A percentile compares a stretch with the other conserved stretches of the same genome.
Conservation (phyloP, 2,329 filamentous ascomycete species). For the Chrysoporthe cubensis region DNA sequence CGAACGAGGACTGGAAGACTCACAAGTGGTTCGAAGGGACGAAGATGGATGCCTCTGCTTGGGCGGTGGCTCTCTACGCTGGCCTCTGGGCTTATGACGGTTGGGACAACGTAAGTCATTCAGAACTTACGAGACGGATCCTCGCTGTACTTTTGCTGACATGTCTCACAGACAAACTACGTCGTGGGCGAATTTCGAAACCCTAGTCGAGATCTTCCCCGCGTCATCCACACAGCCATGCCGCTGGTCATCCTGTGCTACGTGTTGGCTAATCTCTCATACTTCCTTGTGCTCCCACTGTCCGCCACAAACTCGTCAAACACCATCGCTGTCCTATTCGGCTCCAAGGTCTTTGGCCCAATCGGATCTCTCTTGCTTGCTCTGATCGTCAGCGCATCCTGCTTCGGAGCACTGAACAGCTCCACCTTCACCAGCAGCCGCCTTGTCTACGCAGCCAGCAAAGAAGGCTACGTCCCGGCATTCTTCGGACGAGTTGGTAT, state of each 20-base stretch:
- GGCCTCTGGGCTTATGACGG: conserved; percentile 98
- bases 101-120: conserved; percentile 88
- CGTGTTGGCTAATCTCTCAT: conserved; percentile 87
- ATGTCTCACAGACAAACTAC: conserved; percentile 78
- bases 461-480: conserved; percentile 88
- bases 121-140: background rate
- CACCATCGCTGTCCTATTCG: conserved; percentile 95
- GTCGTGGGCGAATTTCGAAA: conserved; percentile 97
- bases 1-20: conserved; percentile 85
- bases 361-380: conserved; percentile 83
- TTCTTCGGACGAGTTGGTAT: conserved; percentile 85
- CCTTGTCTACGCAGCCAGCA: conserved; percentile 90
- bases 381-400: conserved; percentile 86
- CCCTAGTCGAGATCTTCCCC: conserved; percentile 83
- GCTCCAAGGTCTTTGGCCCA: conserved; percentile 84
- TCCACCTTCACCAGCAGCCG: conserved; percentile 92
- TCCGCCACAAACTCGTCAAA: conserved; percentile 83
- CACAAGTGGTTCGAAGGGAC: conserved; percentile 89
- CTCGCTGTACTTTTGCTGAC: conserved; percentile 8
- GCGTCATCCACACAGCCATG: conserved; percentile 96
- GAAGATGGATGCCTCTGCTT: conserved; percentile 76
- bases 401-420: conserved; percentile 93
- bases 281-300: conserved; percentile 89
- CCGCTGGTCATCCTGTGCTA: conserved; percentile 91
- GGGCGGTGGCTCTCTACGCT: conserved; percentile 93